Conservation (phyloP, 2,329 filamentous ascomycete species). For the Anthostomella pinea region DNA sequence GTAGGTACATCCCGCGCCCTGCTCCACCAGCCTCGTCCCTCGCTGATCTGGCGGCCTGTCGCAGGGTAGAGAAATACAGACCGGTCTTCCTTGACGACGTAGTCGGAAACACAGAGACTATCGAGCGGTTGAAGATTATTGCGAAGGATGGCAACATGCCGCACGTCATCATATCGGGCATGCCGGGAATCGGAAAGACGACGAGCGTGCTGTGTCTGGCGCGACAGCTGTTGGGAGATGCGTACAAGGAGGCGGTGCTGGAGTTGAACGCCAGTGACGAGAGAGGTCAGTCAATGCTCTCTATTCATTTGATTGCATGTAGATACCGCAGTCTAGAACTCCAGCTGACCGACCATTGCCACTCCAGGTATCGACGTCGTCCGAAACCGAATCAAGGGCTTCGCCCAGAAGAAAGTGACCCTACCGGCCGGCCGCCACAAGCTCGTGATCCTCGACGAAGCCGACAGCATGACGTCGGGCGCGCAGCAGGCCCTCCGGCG, state of each 20-base stretch:
- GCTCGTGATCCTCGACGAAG: conserved; percentile 95
- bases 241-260: conserved; percentile 95
- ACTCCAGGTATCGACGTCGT: conserved; percentile 86
- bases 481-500: conserved; percentile 91
- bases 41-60: conserved; percentile 20
- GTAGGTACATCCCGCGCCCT: conserved; percentile 41
- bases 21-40: not conserved
- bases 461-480: conserved; percentile 95
- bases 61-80: conserved; percentile 96
- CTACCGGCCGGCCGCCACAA: conserved; percentile 89
- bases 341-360: not conserved
- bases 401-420: conserved; percentile 98
- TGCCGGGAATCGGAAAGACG: conserved; percentile 98
- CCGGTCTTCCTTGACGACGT: conserved; percentile 94
- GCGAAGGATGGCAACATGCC: conserved; percentile 99
- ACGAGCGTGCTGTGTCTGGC: conserved; percentile 93
- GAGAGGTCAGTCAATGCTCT: conserved; percentile 56
- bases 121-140: conserved; percentile 96
- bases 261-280: conserved; percentile 97
- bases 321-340: not conserved
- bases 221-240: conserved; percentile 82
- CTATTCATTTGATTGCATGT: no score
- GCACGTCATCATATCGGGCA: conserved; percentile 98
- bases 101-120: conserved; percentile 95
- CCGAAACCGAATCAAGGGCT: conserved; percentile 94